These are phyloP conservation scores for Hortaea werneckii DNA, from an alignment of 2,329 filamentous ascomycete genomes.

Conservation along the genomic window DNA sequence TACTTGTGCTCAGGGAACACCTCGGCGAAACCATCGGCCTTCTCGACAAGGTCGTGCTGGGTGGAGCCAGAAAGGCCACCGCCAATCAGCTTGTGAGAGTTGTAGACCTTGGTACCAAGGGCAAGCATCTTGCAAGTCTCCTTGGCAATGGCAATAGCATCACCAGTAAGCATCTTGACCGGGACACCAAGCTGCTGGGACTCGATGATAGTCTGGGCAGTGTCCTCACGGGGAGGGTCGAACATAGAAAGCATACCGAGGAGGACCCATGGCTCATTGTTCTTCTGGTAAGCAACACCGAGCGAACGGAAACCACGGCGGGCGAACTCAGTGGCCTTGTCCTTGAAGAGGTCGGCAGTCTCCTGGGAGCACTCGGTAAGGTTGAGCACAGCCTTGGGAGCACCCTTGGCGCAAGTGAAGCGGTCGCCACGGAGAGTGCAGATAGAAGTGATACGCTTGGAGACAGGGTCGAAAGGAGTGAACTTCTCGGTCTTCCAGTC, in stretches of 20 bases:
- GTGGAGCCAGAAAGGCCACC: conserved; percentile 63
- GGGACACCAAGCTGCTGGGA: conserved; percentile 65
- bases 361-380: conserved; percentile 58
- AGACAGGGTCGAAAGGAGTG: conserved; percentile 68
- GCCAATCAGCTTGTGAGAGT: conserved; percentile 67
- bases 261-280: conserved; percentile 62
- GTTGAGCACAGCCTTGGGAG: conserved; percentile 63
- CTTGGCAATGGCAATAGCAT: conserved; percentile 69
- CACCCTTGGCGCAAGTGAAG: conserved; percentile 67
- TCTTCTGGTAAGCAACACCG: conserved; percentile 69
- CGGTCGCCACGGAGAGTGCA: conserved; percentile 59
- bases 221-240: conserved; percentile 69
- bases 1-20: conserved; percentile 70
- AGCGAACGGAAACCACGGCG: conserved; percentile 71
- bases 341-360: conserved; percentile 55
- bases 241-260: conserved; percentile 73
- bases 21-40: conserved; percentile 63
- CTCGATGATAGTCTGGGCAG: conserved; percentile 67
- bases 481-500: conserved; percentile 72
- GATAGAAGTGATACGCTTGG: conserved; percentile 65
- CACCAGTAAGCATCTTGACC: conserved; percentile 75
- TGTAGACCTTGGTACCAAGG: conserved; percentile 71
- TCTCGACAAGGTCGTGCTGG: conserved; percentile 67
- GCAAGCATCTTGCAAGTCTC: conserved; percentile 76
- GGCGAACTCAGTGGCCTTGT: conserved; percentile 66